Conservation (phyloP, 2,329 filamentous ascomycete species). For the Scleromitrula shiraiana region DNA sequence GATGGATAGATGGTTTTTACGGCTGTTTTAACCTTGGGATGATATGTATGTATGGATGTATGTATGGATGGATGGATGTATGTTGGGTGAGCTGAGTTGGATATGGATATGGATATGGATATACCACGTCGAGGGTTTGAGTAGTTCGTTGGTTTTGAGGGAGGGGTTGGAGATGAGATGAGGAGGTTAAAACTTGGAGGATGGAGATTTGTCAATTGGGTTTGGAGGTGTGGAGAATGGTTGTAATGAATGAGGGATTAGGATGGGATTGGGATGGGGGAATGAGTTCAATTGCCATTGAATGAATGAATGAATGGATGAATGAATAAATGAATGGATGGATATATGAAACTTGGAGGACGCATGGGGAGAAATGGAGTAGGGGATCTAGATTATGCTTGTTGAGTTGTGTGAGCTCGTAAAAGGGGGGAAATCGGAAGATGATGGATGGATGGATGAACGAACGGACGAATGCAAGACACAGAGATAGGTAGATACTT, state of each 20-base stretch:
- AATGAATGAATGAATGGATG: too few relatives aligned
- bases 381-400: conserved; percentile 6
- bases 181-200: not conserved
- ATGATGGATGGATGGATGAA: not conserved
- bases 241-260: not conserved
- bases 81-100: too few relatives aligned
- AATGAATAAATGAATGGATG: too few relatives aligned
- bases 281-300: too few relatives aligned
- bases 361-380: not conserved
- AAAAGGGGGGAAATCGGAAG: not conserved
- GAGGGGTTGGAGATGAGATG: too few relatives aligned
- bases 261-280: too few relatives aligned
- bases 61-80: too few relatives aligned
- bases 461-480: not conserved
- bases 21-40: too few relatives aligned
- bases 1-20: too few relatives aligned
- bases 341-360: not conserved
- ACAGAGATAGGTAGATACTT: not conserved
- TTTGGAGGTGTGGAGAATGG: conserved; percentile 4
- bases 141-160: too few relatives aligned
- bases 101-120: too few relatives aligned
- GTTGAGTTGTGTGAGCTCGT: conserved; percentile 6
- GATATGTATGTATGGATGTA: too few relatives aligned
- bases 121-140: not conserved
- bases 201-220: not conserved